Conservation (phyloP, 225 moss, liverwort and hornwort species). For the Marchantia paleacea region DNA sequence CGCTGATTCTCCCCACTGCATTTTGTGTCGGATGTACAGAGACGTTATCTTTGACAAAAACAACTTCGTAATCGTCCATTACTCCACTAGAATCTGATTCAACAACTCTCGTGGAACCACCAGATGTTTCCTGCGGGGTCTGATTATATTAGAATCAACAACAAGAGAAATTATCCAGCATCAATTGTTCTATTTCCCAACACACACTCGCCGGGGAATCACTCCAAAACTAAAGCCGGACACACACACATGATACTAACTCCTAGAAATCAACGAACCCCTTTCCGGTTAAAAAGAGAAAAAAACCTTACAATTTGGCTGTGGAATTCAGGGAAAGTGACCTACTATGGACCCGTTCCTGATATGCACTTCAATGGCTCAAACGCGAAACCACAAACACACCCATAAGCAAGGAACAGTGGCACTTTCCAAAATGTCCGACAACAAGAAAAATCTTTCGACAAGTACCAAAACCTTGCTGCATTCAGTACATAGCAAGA, state of each 20-base stretch:
- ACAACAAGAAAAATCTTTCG: no score
- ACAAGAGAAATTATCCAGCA: neutral
- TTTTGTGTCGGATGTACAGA: slow-evolving; percentile 82
- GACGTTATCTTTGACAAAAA: slow-evolving; percentile 90
- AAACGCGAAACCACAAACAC: no score
- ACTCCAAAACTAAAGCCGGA: neutral
- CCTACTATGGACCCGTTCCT: no score
- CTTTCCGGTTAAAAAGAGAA: neutral
- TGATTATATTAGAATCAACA: neutral
- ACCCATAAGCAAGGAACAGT: no score
- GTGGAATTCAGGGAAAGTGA: no score
- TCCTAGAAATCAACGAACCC: neutral
- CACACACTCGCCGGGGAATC: neutral
- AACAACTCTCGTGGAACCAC: neutral
- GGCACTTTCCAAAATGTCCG: no score
- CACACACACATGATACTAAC: neutral
- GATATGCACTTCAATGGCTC: no score
- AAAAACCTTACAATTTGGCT: no score
- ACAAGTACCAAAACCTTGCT: no score
- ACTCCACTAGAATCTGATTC: slow-evolving; percentile 44
- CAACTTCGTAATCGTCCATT: slow-evolving; percentile 79
- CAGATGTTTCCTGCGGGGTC: slow-evolving; percentile 23
- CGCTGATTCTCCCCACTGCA: slow-evolving; percentile 81
- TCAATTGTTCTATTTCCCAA: neutral
- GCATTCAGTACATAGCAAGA: no score